Evolutionary conservation across 1,139 yeast genomes (phyloP), one percentile per base, ranked within the genome.

Genomic region (Sporopachydermia cereana): DNA sequence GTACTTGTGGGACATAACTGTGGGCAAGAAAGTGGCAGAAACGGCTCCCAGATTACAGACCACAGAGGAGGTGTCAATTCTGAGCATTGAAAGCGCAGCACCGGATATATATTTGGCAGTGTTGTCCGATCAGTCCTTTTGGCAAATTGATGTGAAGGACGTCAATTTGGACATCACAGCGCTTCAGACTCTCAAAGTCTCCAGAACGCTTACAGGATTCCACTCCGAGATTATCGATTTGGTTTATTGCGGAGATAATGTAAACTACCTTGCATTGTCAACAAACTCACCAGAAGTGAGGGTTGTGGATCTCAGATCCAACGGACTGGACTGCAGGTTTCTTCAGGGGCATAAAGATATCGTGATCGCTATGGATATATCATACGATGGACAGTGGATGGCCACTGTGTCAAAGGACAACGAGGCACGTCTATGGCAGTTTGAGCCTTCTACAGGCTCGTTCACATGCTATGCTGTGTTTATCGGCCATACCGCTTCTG

Each of bases 161-260:
- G 53, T 58, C 9, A 49, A 58, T 14, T 54, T 51, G 16, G 46
- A 55, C 27, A 49, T 53, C 44, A 5, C 57, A 17, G 57, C 59
- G 3, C 53, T 59, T n/a, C 58, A 54, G 17, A 61, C 57, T 17
- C 62, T 84, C 7, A 69, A 73, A 9, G 58, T 76, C 2, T 53
- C 62, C 9, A 69, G 77, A 46, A 69, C 78, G 42, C 71, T 88
- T 52, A 94, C 96, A 1, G 97, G 97, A 54, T 88, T 89, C 60
- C 96, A 91, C 62, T 97, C 96, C 49, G 93, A 93, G 30, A 80
- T 91, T 55, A 95, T 96, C 5, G 98, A 86, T 57, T 81, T 79
- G 56, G 83, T 80, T 36, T 94, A 93, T 0, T 84, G 86, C 5
- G 61, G 68, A 12, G 61, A 66, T 41, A 61, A 72, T 41, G 57